Conservation (phyloP, 176 grass and related monocot genomes). For the Paspalum notatum region DNA sequence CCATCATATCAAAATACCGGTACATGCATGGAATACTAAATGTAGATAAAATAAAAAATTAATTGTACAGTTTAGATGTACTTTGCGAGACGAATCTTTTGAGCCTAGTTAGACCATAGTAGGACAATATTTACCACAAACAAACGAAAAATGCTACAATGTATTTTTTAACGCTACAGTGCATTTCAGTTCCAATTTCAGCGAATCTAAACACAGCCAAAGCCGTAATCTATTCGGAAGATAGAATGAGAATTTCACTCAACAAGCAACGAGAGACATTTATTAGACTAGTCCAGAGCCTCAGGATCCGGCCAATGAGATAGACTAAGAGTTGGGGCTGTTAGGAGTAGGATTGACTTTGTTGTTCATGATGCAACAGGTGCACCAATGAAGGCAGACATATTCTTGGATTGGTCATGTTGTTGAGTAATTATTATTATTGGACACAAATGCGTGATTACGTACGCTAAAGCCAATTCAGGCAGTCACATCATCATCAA, state of each 20-base stretch:
- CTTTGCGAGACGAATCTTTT: too few relatives aligned
- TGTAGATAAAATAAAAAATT: too few relatives aligned
- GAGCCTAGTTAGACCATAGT: too few relatives aligned
- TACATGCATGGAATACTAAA: too few relatives aligned
- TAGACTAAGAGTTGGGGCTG: neutral
- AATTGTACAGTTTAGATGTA: too few relatives aligned
- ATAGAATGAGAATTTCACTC: constrained; percentile 1
- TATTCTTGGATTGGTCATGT: neutral
- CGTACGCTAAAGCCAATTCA: constrained; percentile 10
- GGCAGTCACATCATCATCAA: constrained; percentile 14
- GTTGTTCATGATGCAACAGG: constrained; percentile 16
- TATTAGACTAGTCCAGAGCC: neutral
- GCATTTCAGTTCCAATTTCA: too few relatives aligned
- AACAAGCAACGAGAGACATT: neutral
- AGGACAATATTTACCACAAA: too few relatives aligned
- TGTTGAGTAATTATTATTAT: constrained; percentile 15
- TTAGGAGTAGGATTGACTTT: constrained; percentile 44
- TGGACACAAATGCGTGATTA: constrained; percentile 2
- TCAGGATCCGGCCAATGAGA: constrained; percentile 3
- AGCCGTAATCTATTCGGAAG: neutral
- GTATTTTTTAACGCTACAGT: too few relatives aligned
- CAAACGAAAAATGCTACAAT: too few relatives aligned
- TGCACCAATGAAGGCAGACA: neutral
- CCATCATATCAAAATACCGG: too few relatives aligned
- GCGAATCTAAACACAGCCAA: too few relatives aligned